phyloP scores from a whole-genome alignment of 2,329 filamentous ascomycete species.

The Cytospora piceicola region DNA sequence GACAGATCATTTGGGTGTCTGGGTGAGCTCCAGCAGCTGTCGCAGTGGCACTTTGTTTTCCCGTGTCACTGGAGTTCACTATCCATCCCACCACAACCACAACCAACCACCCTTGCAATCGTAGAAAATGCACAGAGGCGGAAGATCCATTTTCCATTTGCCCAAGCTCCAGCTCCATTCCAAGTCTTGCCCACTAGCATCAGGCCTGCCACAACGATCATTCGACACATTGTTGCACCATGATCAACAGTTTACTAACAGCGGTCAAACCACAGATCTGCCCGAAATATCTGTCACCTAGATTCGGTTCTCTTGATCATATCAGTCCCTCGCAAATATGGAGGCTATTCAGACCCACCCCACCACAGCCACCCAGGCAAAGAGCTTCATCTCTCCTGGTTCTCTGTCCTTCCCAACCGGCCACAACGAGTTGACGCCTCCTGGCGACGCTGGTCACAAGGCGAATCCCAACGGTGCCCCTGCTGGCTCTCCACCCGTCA shows the following conservation, averaged over 20 bases:
- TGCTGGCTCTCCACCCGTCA: conserved; percentile 60
- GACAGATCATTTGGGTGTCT: conserved; percentile 35
- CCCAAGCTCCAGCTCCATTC: neutral
- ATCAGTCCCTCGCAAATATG: conserved; percentile 60
- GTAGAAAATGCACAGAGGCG: conserved; percentile 13
- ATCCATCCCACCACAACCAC: neutral
- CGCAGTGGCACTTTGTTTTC: conserved; percentile 2
- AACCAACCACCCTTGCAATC: conserved; percentile 7
- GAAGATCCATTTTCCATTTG: neutral
- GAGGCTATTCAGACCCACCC: conserved; percentile 91
- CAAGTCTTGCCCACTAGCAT: neutral
- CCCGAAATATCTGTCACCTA: conserved; percentile 29
- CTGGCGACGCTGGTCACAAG: conserved; percentile 71
- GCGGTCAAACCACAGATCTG: conserved; percentile 34
- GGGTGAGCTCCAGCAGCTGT: conserved; percentile 21
- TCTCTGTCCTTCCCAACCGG: conserved; percentile 91
- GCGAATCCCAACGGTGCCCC: conserved; percentile 52
- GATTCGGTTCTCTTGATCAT: neutral
- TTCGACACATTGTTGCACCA: no score
- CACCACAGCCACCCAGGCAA: conserved; percentile 87
- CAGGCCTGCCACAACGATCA: neutral
- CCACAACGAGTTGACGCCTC: conserved; percentile 80
- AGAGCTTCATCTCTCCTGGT: conserved; percentile 90
- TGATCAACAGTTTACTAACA: conserved; percentile 16
- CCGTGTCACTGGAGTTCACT: neutral